Base-by-base conservation (phyloP, 164 flowering plant species). In the Vitis labrusca region DNA sequence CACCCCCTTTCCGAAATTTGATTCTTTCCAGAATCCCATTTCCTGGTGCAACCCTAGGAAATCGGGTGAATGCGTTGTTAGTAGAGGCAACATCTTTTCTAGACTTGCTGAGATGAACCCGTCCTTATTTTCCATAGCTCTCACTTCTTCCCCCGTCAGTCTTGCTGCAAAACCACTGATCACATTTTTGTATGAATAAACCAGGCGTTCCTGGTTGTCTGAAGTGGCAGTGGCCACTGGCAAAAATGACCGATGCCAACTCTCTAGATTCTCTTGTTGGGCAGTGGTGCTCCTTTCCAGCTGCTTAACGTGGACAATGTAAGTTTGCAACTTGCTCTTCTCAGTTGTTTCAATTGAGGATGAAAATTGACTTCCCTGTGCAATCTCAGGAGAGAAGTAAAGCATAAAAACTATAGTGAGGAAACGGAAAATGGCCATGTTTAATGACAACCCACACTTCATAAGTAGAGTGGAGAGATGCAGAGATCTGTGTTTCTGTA, bases 1-100 rank as follows among this genome's bases (percentile, higher is more conserved):
- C 58, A 82, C 81, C 4, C 88, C 84, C 16, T 76, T 76, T 0
- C 87, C 87, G 5, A 76, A 82, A 61, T 78, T 79, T 7, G 87
- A 81, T 6, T 70, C 69, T 56, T 56, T 65, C 91, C 86, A 84
- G 5, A 82, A n/a, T 5, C 87, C 87, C 10, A 15, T 17, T 4
- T 76, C 59, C 51, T 63, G 74, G 48, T 80, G 60, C 75, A 88
- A 53, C 5, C 90, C 88, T 23, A 86, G 51, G 72, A 80, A 84
- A 12, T 29, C 16, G 6, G 87, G 85, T 0, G 69, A 71, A 58
- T 72, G 85, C 10, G 84, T 79, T 16, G 88, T 85, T 7, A 72
- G 81, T 13, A 63, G 54, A 2, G 10, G 17, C 3, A 68, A 47
- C 2, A 60, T 55, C 23, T 51, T 74, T 32, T 79, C 65, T 11